These are phyloP conservation scores for Podospora didyma DNA, from an alignment of 495 filamentous ascomycete species.

Conservation along the genomic window DNA sequence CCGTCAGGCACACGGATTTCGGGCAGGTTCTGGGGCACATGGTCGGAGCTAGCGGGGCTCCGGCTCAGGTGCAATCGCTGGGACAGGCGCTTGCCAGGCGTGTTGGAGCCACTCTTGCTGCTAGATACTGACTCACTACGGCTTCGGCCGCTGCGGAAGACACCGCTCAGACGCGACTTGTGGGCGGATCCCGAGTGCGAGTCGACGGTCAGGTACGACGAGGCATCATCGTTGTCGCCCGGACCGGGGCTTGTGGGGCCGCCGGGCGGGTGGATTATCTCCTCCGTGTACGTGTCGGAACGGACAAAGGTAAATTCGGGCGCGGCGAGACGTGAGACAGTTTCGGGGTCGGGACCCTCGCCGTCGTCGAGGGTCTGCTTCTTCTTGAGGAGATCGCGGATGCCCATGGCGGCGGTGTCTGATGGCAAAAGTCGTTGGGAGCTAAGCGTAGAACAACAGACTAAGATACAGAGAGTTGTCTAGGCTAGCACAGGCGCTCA, in stretches of 20 bases:
- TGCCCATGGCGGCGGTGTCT: slow-evolving; percentile 49
- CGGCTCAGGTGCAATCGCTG: slow-evolving; percentile 65
- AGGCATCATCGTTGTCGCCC: slow-evolving; percentile 21
- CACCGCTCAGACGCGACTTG: slow-evolving; percentile 23
- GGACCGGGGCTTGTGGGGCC: slow-evolving; percentile 33
- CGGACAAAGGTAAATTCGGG: slow-evolving; percentile 83
- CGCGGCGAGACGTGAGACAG: slow-evolving; percentile 30
- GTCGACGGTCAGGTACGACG: slow-evolving; percentile 31
- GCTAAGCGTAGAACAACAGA: background rate
- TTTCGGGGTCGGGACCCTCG: slow-evolving; percentile 27
- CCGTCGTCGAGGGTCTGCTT: slow-evolving; percentile 51
- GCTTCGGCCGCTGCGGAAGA: slow-evolving; percentile 42
- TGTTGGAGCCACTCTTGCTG: slow-evolving; percentile 34
- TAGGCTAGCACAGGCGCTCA: too few species aligned
- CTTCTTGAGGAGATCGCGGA: slow-evolving; percentile 72
- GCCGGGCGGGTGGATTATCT: slow-evolving; percentile 65
- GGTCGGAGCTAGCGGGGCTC: slow-evolving; percentile 59
- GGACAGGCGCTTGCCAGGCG: slow-evolving; percentile 50
- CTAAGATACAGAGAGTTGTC: background rate
- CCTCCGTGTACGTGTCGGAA: slow-evolving; percentile 74
- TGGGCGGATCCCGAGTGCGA: slow-evolving; percentile 13
- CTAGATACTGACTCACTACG: slow-evolving; percentile 43
- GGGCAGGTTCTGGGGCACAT: slow-evolving; percentile 76
- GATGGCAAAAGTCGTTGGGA: background rate
- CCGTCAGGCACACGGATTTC: slow-evolving; percentile 54